Conservation (phyloP, 139 green algal genomes). For the Coccomyxa sp. region DNA sequence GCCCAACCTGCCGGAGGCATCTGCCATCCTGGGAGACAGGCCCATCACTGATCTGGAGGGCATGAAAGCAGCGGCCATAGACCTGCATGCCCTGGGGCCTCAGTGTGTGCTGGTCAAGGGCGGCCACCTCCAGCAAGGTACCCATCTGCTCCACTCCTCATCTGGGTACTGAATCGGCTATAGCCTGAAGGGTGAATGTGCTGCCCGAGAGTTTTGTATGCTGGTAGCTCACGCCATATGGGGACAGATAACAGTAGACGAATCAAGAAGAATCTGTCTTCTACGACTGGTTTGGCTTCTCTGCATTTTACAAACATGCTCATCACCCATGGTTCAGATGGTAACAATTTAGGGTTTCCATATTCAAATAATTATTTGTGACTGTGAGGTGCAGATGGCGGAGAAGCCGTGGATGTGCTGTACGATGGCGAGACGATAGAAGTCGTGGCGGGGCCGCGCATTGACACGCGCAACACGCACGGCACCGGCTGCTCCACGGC, state of each 20-base stretch:
- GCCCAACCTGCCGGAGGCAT: slow-evolving; percentile 90
- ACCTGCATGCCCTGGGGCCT: slow-evolving; percentile 56
- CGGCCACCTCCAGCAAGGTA: slow-evolving; percentile 62
- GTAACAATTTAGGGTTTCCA: too few species aligned
- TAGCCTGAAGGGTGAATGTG: too few species aligned
- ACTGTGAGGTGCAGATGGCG: neutral
- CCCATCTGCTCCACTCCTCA: neutral
- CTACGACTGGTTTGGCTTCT: too few species aligned
- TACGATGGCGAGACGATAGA: slow-evolving; percentile 65
- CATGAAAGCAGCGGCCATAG: slow-evolving; percentile 62
- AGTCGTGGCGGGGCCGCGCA: slow-evolving; percentile 28
- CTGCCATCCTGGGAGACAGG: slow-evolving; percentile 63
- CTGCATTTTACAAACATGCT: too few species aligned
- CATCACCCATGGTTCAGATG: too few species aligned
- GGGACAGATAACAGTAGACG: too few species aligned
- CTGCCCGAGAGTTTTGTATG: too few species aligned
- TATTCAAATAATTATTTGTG: neutral
- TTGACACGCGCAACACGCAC: slow-evolving; percentile 80
- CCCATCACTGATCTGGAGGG: slow-evolving; percentile 39
- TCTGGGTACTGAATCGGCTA: too few species aligned
- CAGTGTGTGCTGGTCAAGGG: slow-evolving; percentile 48
- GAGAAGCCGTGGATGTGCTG: slow-evolving; percentile 64
- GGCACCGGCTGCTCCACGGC: slow-evolving; percentile 94
- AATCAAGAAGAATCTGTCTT: too few species aligned
- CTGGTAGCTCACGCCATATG: too few species aligned